Base-by-base conservation (phyloP, 139 green algal genomes). In the Haematococcus lacustris region DNA sequence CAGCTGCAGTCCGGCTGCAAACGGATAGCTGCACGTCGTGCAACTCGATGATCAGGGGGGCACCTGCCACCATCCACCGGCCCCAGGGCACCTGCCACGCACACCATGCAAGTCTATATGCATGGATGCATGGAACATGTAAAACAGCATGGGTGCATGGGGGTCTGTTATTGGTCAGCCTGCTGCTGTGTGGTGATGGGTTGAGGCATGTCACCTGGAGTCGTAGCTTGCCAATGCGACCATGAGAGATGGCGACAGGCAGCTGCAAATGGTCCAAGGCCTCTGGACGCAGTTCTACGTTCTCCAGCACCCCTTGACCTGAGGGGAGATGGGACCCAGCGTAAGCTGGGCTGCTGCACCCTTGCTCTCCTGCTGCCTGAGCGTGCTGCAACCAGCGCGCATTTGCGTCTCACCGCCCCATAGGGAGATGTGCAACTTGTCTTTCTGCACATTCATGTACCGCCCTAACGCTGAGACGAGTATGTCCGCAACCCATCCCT, bases 41-140 rank as follows among this genome's bases (percentile, higher is more conserved):
- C 37, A 90, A 65, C 66, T 87, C 78, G 30, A 90, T 80, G 1
- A 87, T 79, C 23, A 90, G 75, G 0, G 82, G 69, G 2, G 74
- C 65, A 2, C 77, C 79, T 0, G 66, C 71, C 47, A 76, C 38
- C 40, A 77, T 73, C 81, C 80, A 87, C 23, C 80, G 68, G 38
- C 85, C 78, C 85, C 85, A 90, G 38, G 85, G 85, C 9, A 90
- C 85, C 85, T 90, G 74, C 65, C 71, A 67, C n/a, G n/a, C n/a
- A n/a, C n/a, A n/a, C n/a, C 47, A 57, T 57, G 47, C 47, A 57
- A 57, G 21, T 57, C 13, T 57, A 21, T 21, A 57, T 47, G 33
- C 33, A 50, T 70, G 64, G n/a, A n/a, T n/a, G n/a, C n/a, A n/a
- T n/a, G n/a, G n/a, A n/a, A n/a, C n/a, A n/a, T n/a, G n/a, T n/a